These are phyloP conservation scores for Paracamarosporium sp. DNA, from an alignment of 2,329 filamentous ascomycete genomes.

Conservation along the genomic window DNA sequence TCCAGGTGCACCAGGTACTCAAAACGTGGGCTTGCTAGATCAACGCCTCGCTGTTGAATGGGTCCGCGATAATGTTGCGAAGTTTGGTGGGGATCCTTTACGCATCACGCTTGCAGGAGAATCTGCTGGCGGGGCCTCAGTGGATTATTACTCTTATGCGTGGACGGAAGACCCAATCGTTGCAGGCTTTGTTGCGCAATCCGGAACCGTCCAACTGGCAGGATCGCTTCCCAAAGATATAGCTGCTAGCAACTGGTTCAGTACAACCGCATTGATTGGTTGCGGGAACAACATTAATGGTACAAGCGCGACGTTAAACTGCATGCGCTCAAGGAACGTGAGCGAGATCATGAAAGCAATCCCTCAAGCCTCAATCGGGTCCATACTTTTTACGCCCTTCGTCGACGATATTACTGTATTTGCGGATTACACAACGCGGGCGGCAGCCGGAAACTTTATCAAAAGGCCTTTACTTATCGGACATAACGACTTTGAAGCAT, in stretches of 20 bases:
- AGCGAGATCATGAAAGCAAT: slow-evolving; percentile 18
- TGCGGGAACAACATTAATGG: slow-evolving; percentile 37
- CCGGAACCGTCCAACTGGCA: slow-evolving; percentile 50
- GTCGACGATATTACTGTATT: slow-evolving; percentile 40
- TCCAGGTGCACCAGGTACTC: slow-evolving; percentile 40
- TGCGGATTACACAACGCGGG: slow-evolving; percentile 32
- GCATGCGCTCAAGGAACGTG: slow-evolving; percentile 42
- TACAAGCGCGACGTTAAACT: slow-evolving; percentile 37
- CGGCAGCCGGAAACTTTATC: slow-evolving; percentile 27
- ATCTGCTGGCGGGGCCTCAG: slow-evolving; percentile 47
- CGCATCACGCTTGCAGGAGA: slow-evolving; percentile 50
- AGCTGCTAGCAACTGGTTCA: slow-evolving; percentile 36
- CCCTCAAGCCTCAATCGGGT: slow-evolving; percentile 1
- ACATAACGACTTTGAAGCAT: slow-evolving; percentile 32
- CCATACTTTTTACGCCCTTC: slow-evolving; percentile 33
- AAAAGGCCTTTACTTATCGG: slow-evolving; percentile 32
- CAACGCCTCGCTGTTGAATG: slow-evolving; percentile 44
- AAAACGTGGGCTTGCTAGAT: slow-evolving; percentile 46
- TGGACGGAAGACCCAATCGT: slow-evolving; percentile 57
- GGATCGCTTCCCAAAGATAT: slow-evolving; percentile 32
- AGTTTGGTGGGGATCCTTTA: slow-evolving; percentile 49
- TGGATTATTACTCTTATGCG: slow-evolving; percentile 59
- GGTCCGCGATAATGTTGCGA: slow-evolving; percentile 49
- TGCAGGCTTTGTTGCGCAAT: slow-evolving; percentile 55
- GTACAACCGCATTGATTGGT: slow-evolving; percentile 47